Evolutionary conservation across 2,329 filamentous ascomycete genomes (phyloP).

Genomic region (Colletotrichum destructivum): DNA sequence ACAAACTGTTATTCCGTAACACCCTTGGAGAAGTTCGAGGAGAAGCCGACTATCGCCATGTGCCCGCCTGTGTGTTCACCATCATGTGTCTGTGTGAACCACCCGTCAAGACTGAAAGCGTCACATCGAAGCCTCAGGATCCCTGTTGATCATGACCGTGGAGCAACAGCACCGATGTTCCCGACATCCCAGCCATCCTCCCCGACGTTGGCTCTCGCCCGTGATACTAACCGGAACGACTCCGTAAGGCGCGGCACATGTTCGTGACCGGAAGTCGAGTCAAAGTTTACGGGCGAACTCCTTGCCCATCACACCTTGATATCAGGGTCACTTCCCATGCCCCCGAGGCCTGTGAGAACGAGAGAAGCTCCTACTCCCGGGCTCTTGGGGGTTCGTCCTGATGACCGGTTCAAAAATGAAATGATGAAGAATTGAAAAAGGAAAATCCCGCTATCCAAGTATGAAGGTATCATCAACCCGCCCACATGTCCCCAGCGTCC

Average conservation of each 20-base stretch:
- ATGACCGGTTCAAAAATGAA: not conserved
- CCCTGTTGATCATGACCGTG: constrained; percentile 34
- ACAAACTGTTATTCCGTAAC: too few species aligned
- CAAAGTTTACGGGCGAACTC: not conserved
- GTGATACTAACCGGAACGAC: not conserved
- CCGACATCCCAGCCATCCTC: not conserved
- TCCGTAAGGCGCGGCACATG: constrained; percentile 34
- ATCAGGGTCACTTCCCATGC: too few species aligned
- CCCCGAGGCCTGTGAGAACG: too few species aligned
- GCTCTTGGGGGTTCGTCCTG: too few species aligned
- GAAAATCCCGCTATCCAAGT: constrained; percentile 19
- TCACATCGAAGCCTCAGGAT: not conserved
- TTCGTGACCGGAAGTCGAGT: not conserved
- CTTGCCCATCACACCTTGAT: not conserved
- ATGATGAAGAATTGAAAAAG: not conserved
- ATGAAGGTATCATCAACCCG: constrained; percentile 15
- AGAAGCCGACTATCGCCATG: not conserved
- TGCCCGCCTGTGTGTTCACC: not conserved
- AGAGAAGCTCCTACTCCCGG: too few species aligned
- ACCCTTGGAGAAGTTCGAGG: too few species aligned
- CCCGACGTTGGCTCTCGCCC: not conserved
- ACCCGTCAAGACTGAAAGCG: not conserved
- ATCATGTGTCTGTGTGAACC: not conserved
- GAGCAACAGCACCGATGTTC: constrained; percentile 16
- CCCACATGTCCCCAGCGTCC: not conserved